Conservation (phyloP, 2,329 filamentous ascomycete species). For the Leptosphaerulina australis region DNA sequence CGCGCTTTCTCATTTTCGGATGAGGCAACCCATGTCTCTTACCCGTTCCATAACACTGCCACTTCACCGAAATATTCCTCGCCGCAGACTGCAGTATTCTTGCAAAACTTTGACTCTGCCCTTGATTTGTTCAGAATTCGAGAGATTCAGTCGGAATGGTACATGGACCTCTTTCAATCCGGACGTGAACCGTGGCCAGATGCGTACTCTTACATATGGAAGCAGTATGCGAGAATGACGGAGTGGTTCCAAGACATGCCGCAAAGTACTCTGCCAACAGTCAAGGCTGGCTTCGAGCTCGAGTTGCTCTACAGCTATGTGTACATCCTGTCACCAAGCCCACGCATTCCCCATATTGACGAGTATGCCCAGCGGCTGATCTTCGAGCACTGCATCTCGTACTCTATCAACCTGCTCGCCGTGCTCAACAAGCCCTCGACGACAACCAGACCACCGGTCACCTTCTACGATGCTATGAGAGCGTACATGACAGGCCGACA, state of each 20-base stretch:
- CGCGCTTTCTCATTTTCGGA: conserved; percentile 93
- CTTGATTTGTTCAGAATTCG: conserved; percentile 81
- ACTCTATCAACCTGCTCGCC: conserved; percentile 74
- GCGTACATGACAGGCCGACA: conserved; percentile 72
- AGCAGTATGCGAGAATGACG: conserved; percentile 75
- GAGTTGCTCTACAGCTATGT: conserved; percentile 91
- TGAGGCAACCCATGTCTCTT: conserved; percentile 80
- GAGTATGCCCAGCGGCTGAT: conserved; percentile 80
- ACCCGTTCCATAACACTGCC: conserved; percentile 61
- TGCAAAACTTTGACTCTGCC: conserved; percentile 69
- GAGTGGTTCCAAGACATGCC: conserved; percentile 84
- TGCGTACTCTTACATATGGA: conserved; percentile 74
- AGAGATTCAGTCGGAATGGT: conserved; percentile 86
- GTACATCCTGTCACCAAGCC: conserved; percentile 83
- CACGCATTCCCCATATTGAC: conserved; percentile 72
- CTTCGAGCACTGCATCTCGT: conserved; percentile 85
- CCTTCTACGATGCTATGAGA: conserved; percentile 85
- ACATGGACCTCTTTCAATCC: conserved; percentile 84
- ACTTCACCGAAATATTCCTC: conserved; percentile 51
- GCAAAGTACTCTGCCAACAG: conserved; percentile 64
- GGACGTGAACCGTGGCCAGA: conserved; percentile 72
- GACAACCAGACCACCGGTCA: conserved; percentile 71
- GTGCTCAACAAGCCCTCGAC: conserved; percentile 61
- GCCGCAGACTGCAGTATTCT: conserved; percentile 59
- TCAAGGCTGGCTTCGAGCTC: conserved; percentile 80